Evolutionary conservation across 495 filamentous ascomycete genomes (phyloP).

Genomic region (Aspergillus hancockii): DNA sequence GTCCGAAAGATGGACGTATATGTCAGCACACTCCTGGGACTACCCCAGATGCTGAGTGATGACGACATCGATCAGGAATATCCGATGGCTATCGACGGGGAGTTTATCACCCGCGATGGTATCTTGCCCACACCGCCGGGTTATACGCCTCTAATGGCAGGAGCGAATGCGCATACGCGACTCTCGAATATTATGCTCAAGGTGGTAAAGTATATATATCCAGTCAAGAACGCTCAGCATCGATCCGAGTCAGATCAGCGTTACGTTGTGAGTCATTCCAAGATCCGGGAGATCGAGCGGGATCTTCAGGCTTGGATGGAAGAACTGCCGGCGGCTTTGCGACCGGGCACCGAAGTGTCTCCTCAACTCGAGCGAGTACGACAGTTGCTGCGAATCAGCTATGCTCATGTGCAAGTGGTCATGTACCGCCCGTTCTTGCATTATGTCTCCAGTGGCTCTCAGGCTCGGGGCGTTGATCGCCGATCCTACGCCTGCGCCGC

Average conservation of each 20-base stretch:
- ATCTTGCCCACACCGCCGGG: constrained; percentile 77
- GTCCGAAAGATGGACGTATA: constrained; percentile 94
- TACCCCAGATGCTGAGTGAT: constrained; percentile 79
- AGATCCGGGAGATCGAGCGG: constrained; percentile 85
- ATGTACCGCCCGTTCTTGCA: constrained; percentile 95
- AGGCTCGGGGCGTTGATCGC: constrained; percentile 73
- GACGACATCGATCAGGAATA: constrained; percentile 92
- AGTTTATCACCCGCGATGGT: constrained; percentile 78
- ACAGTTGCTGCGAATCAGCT: constrained; percentile 83
- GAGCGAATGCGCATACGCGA: constrained; percentile 80
- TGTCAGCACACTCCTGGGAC: constrained; percentile 82
- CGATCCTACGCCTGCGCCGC: constrained; percentile 88
- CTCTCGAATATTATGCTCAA: constrained; percentile 79
- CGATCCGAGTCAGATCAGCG: constrained; percentile 55
- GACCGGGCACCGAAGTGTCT: constrained; percentile 72
- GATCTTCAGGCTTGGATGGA: constrained; percentile 87
- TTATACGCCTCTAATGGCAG: constrained; percentile 71
- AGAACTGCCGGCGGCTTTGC: constrained; percentile 69
- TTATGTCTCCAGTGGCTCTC: constrained; percentile 76
- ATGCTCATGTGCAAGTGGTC: constrained; percentile 90
- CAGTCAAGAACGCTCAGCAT: constrained; percentile 66
- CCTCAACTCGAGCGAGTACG: constrained; percentile 75
- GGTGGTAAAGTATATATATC: constrained; percentile 87
- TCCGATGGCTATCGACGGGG: constrained; percentile 84
- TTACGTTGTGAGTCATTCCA: constrained; percentile 86